Conservation (phyloP, 2,329 filamentous ascomycete genomes). For the Diaporthe batatas region DNA sequence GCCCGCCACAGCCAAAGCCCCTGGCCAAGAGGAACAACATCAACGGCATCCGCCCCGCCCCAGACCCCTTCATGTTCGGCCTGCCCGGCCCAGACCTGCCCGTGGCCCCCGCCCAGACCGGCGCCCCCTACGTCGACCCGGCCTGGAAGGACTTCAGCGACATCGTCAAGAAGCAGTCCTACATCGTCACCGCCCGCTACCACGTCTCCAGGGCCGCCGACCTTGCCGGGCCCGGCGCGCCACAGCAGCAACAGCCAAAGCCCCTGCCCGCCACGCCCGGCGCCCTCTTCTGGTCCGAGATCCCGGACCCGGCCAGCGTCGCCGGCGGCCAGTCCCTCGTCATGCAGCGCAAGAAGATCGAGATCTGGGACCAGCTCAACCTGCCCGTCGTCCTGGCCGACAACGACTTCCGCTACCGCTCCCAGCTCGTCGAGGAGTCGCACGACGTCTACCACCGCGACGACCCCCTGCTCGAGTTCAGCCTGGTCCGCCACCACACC, state of each 20-base stretch:
- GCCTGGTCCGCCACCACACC: conserved; percentile 62
- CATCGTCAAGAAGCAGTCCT: conserved; percentile 69
- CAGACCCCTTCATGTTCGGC: conserved; percentile 37
- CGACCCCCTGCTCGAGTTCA: conserved; percentile 63
- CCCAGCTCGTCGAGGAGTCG: conserved; percentile 66
- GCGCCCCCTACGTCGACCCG: conserved; percentile 17
- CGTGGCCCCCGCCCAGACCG: background rate
- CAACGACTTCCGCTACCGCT: conserved; percentile 66
- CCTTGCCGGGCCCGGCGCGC: conserved; percentile 54
- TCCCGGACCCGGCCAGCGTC: conserved; percentile 66
- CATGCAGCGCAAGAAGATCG: conserved; percentile 67
- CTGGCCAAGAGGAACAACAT: conserved; percentile 45
- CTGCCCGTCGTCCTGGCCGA: conserved; percentile 63
- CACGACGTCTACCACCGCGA: conserved; percentile 65
- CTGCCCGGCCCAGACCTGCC: conserved; percentile 34
- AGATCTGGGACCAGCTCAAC: conserved; percentile 66
- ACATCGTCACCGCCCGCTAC: conserved; percentile 68
- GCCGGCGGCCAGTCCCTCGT: conserved; percentile 57
- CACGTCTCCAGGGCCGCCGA: conserved; percentile 63
- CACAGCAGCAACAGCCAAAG: conserved; percentile 43
- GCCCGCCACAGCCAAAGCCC: conserved; percentile 49
- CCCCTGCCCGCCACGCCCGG: conserved; percentile 50
- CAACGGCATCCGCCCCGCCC: conserved; percentile 35
- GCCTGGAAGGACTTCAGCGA: conserved; percentile 68
- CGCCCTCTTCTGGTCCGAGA: conserved; percentile 69